Percentiles rank a stretch among this genome's conserved stretches.
Evolutionary conservation across 129 eudicot species (phyloP).

Genomic region (Lonicera japonica): DNA sequence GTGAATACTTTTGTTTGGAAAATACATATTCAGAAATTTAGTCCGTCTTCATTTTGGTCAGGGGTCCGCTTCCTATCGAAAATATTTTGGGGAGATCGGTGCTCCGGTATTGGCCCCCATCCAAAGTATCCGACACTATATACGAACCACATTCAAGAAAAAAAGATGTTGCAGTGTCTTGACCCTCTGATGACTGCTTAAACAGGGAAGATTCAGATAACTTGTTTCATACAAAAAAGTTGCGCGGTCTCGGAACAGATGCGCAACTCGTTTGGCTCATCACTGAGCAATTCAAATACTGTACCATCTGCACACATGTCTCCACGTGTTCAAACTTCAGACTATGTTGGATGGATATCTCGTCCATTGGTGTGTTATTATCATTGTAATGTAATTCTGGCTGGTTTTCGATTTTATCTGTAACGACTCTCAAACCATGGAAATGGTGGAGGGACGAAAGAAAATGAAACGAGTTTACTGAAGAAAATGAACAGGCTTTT

Average conservation of each 20-base stretch:
- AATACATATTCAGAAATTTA: not conserved
- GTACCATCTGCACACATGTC: not conserved
- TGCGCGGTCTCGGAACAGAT: conserved; percentile 1
- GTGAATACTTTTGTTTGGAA: not conserved
- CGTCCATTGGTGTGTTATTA: conserved; percentile 11
- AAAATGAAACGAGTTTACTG: not conserved
- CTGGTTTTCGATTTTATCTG: conserved; percentile 8
- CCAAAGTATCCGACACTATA: conserved; percentile 64
- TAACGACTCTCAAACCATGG: not conserved
- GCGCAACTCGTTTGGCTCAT: conserved; percentile 10
- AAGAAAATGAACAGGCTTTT: not conserved
- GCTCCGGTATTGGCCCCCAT: conserved; percentile 93
- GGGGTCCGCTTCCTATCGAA: conserved; percentile 96
- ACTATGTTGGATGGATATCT: conserved; percentile 3
- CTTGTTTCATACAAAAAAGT: conserved; percentile 8
- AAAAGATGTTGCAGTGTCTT: conserved; percentile 43
- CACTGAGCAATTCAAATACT: conserved; percentile 33
- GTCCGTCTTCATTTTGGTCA: conserved; percentile 12
- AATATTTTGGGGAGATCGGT: conserved; percentile 83
- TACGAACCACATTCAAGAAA: conserved; percentile 25
- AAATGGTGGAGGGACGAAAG: not conserved
- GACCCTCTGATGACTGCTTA: conserved; percentile 20
- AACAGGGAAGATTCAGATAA: conserved; percentile 19
- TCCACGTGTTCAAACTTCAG: not conserved
- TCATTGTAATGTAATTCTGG: conserved; percentile 6